Evolutionary conservation across 148 eudicot genomes (phyloP), one percentile per base, ranked within the genome.

Genomic region (Chenopodium berlandieri): DNA sequence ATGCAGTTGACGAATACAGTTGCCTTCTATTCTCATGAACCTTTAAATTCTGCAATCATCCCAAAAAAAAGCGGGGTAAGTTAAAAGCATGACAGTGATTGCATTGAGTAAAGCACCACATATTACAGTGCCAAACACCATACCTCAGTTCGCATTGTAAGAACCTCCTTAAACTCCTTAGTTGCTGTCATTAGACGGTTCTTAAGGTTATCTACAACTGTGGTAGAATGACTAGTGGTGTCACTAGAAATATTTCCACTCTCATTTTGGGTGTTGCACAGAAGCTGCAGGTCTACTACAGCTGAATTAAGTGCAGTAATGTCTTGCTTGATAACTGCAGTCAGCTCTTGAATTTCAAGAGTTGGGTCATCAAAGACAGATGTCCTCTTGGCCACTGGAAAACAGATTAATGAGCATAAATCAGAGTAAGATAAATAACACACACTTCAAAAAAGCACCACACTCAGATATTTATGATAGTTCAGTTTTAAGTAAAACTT

Each of bases 131-230:
- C 20, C 11, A 56, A 44, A 23, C 34, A 78, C 27, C 75, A 84
- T 83, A 92, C 97, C 97, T 92, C 94, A 77, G 94, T 93, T 73
- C 94, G 90, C 92, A 90, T 83, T 60, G 97, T 93, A 56, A 93
- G 92, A 67, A 91, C 97, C 79, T 93, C 94, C 81, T 93, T 91
- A 82, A 93, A 93, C 80, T 91, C 94, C 85, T 93, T 93, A 16
- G 97, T 93, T 16, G 94, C 85, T 74, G 85, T 86, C 97, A 93
- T 93, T 65, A 91, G 76, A 56, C 93, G 91, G 75, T 90, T 93
- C 86, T 93, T 93, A 72, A 93, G 89, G 81, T 90, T 87, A 88
- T 93, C 97, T 77, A 91, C 92, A 82, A 93, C 94, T 76, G 97
- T 91, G 48, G 94, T 90, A 69, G 94, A 93, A 83, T 93, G 97